These are phyloP conservation scores for Apiospora arundinis DNA, from an alignment of 2,329 filamentous ascomycete species.

Conservation along the genomic window DNA sequence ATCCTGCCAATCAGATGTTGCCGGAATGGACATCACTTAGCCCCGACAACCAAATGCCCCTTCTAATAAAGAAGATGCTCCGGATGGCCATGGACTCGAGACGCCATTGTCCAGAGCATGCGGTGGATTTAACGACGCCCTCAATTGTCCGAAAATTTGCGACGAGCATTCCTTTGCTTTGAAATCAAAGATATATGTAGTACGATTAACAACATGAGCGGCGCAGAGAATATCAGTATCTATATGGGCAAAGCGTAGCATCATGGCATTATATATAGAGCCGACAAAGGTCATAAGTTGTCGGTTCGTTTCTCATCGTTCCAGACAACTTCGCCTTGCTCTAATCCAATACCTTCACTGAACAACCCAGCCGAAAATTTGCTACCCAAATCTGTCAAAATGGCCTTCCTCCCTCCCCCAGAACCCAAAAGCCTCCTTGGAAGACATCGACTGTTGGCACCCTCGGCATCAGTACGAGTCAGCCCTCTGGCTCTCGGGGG, in stretches of 20 bases:
- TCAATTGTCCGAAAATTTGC: not conserved
- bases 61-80: not conserved
- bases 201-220: not conserved
- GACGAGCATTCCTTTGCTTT: not conserved
- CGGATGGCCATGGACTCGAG: not conserved
- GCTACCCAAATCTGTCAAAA: not conserved
- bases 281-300: not conserved
- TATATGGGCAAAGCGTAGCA: not conserved
- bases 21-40: not conserved
- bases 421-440: constrained; percentile 18
- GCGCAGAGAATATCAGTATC: not conserved
- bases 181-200: not conserved
- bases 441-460: constrained; percentile 52
- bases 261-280: not conserved
- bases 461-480: constrained; percentile 56
- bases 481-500: constrained; percentile 59
- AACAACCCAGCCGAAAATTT: not conserved
- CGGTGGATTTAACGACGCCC: not conserved
- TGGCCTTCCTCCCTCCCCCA: constrained; percentile 18
- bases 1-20: not conserved
- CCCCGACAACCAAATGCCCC: not conserved
- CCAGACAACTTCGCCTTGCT: not conserved
- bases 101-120: not conserved
- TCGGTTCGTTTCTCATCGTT: not conserved
- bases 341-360: not conserved